Evolutionary conservation across 1,139 yeast species (phyloP).

Genomic region (Hyphopichia burtonii): DNA sequence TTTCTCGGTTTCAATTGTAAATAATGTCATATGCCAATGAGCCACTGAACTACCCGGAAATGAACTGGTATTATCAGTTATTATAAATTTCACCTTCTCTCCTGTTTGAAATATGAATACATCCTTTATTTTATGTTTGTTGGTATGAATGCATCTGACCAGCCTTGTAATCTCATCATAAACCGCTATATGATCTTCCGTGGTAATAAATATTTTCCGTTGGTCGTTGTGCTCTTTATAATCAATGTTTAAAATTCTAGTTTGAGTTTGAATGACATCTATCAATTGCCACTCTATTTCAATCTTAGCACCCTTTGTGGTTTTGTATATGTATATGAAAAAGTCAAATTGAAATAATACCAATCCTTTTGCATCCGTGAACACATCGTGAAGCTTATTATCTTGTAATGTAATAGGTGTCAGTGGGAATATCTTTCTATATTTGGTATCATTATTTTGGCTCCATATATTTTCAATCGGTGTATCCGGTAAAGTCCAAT

Average conservation of each 20-base stretch:
- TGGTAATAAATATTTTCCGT: conserved; percentile 3
- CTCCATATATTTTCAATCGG: conserved; percentile 5
- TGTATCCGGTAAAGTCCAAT: background rate
- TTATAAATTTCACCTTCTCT: background rate
- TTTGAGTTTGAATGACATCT: conserved; percentile 1
- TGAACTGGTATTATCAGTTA: background rate
- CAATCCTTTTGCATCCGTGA: background rate
- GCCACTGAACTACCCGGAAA: background rate
- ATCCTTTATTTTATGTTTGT: conserved; percentile 5
- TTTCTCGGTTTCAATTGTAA: background rate
- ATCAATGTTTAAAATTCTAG: conserved; percentile 1
- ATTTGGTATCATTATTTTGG: conserved; percentile 1
- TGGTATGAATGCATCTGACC: conserved; percentile 8
- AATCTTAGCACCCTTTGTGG: conserved; percentile 1
- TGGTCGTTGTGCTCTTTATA: background rate
- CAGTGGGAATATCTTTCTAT: background rate
- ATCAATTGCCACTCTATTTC: conserved; percentile 3
- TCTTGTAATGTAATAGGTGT: background rate
- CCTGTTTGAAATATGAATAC: conserved; percentile 4
- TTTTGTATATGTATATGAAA: conserved; percentile 10
- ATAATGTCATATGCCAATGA: background rate
- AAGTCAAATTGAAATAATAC: conserved; percentile 10
- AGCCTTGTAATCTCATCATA: conserved; percentile 7
- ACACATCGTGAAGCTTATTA: background rate
- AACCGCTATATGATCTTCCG: conserved; percentile 13